These are phyloP conservation scores for Cladosporium sp. DNA, from an alignment of 2,329 filamentous ascomycete species.

Conservation along the genomic window DNA sequence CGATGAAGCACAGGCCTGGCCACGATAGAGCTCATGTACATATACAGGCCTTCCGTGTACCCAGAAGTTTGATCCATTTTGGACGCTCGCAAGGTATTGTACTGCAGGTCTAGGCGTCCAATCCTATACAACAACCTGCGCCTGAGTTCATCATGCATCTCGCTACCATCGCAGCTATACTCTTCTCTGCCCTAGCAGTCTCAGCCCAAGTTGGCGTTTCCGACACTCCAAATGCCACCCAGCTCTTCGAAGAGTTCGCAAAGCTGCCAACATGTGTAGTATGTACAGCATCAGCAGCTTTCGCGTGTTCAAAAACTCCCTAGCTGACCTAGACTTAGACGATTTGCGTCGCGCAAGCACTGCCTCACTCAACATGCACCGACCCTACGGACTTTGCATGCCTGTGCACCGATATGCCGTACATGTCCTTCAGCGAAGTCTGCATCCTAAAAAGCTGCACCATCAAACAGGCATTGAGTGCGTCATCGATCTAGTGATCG, in stretches of 20 bases:
- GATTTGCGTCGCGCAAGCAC: not conserved
- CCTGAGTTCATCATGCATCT: not conserved
- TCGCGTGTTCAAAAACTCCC: fast-evolving
- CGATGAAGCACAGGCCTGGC: not conserved
- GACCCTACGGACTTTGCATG: not conserved
- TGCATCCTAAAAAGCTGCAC: not conserved
- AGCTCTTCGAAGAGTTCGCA: not conserved
- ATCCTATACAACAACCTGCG: not conserved
- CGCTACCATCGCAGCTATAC: not conserved
- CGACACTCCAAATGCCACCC: not conserved
- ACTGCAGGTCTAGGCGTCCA: not conserved
- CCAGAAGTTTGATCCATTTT: not conserved
- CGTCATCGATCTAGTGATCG: not conserved
- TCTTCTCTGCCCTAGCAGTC: not conserved
- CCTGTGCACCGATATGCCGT: not conserved
- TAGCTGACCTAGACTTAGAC: not conserved
- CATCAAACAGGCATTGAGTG: not conserved
- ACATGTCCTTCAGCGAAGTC: not conserved
- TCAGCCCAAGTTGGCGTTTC: not conserved
- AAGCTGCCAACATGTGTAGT: conserved; percentile 4
- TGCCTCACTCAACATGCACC: not conserved
- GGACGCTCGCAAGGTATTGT: not conserved
- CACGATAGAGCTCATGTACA: not conserved
- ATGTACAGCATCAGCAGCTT: not conserved
- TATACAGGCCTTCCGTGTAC: not conserved